Conservation (phyloP, 2,329 filamentous ascomycete species). For the Aspergillus pseudotamarii region DNA sequence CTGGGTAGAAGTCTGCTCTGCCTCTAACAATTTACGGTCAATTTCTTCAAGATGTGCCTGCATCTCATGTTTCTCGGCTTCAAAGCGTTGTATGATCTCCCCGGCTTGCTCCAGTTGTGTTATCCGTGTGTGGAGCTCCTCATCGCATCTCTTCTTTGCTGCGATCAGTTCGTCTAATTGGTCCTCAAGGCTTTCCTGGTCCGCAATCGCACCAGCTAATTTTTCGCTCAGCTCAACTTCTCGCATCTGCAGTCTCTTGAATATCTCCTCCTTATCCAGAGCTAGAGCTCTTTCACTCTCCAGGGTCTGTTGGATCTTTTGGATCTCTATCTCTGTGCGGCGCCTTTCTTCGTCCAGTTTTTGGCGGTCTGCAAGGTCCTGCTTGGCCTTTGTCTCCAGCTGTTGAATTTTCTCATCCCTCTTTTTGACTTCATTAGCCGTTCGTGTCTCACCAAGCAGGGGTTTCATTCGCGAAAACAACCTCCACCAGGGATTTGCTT, state of each 20-base stretch:
- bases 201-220: constrained; percentile 84
- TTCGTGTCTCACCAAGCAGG: constrained; percentile 85
- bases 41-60: constrained; percentile 68
- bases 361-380: constrained; percentile 73
- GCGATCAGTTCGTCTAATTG: constrained; percentile 87
- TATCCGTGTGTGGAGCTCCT: constrained; percentile 77
- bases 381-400: constrained; percentile 79
- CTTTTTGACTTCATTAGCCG: constrained; percentile 90
- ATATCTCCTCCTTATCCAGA: constrained; percentile 98
- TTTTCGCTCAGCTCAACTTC: constrained; percentile 93
- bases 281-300: constrained; percentile 96
- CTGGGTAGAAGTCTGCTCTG: constrained; percentile 71
- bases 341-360: constrained; percentile 89
- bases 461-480: constrained; percentile 94
- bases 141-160: constrained; percentile 85
- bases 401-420: constrained; percentile 90
- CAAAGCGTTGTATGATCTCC: constrained; percentile 79
- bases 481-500: constrained; percentile 96
- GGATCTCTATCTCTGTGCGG: constrained; percentile 82
- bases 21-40: constrained; percentile 69
- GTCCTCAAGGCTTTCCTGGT: constrained; percentile 91
- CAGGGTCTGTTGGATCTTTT: constrained; percentile 87
- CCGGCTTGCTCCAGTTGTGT: constrained; percentile 90
- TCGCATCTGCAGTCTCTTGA: constrained; percentile 90
- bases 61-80: constrained; percentile 81